phyloP scores from a whole-genome alignment of 352 stramenopile genomes.

The Globisporangium camurandrum region DNA sequence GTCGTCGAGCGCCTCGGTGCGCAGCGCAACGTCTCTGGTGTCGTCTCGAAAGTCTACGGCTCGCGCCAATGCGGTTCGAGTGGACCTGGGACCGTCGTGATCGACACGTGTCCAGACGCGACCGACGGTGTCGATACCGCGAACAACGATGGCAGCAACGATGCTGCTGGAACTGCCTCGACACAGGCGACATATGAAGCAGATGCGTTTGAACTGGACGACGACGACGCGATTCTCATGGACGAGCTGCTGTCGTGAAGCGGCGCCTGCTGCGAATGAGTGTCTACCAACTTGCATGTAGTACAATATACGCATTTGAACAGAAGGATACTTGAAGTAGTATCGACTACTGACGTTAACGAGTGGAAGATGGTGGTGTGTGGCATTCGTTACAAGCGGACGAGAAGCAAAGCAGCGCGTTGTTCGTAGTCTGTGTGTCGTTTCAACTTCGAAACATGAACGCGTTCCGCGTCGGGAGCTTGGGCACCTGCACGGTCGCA shows the following conservation, averaged over 20 bases:
- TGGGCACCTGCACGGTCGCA: slow-evolving; percentile 5
- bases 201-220: too few species aligned
- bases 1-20: slow-evolving; percentile 39
- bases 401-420: too few species aligned
- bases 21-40: slow-evolving; percentile 43
- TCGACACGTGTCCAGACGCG: slow-evolving; percentile 42
- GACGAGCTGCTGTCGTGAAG: too few species aligned
- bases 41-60: slow-evolving; percentile 67
- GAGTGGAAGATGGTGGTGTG: too few species aligned
- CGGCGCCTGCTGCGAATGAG: too few species aligned
- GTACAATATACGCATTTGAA: too few species aligned
- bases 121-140: too few species aligned
- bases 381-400: too few species aligned
- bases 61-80: slow-evolving; percentile 60
- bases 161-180: not conserved
- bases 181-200: not conserved
- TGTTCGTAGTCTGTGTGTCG: not conserved
- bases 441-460: slow-evolving; percentile 16
- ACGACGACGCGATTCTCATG: too few species aligned
- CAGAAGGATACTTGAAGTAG: too few species aligned
- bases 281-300: too few species aligned
- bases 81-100: slow-evolving; percentile 58
- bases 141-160: not conserved
- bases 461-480: slow-evolving; percentile 13
- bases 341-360: too few species aligned